Evolutionary conservation across 768 basidiomycete species (phyloP).

Genomic region (Tylopilus cervinicoccineus): DNA sequence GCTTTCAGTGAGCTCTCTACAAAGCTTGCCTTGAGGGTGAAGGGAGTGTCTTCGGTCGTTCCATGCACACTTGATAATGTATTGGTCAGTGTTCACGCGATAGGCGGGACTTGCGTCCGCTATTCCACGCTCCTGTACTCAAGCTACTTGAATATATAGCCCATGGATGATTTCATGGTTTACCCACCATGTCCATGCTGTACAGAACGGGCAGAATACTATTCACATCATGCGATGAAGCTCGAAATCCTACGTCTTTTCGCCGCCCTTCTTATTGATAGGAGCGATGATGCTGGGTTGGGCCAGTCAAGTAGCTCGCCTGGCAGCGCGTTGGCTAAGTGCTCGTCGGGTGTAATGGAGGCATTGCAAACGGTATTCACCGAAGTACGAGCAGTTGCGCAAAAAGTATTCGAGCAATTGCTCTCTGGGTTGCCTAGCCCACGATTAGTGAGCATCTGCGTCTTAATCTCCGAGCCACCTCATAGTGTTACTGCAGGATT

Average conservation of each 20-base stretch:
- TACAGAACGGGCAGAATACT: constrained; percentile 21
- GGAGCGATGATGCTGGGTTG: constrained; percentile 18
- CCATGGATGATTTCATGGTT: constrained; percentile 48
- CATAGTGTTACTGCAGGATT: constrained; percentile 24
- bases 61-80: constrained; percentile 12
- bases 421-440: constrained; percentile 9
- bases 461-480: not conserved
- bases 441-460: constrained; percentile 24
- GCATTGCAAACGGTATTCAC: constrained; percentile 21
- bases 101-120: constrained; percentile 14
- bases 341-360: constrained; percentile 11
- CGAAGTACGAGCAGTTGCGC: constrained; percentile 18
- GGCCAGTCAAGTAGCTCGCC: constrained; percentile 1
- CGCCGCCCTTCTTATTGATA: constrained; percentile 38
- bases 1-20: constrained; percentile 10
- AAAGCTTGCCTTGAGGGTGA: constrained; percentile 14
- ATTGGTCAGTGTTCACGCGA: constrained; percentile 28
- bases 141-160: constrained; percentile 36
- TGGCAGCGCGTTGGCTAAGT: constrained; percentile 1
- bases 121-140: constrained; percentile 16
- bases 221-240: constrained; percentile 32
- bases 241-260: constrained; percentile 42
- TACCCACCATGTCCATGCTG: constrained; percentile 31
- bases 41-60: constrained; percentile 4
- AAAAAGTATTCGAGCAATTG: constrained; percentile 16